These are phyloP conservation scores for Nasturtium officinale DNA, from an alignment of 345 rosid genomes.

Conservation along the genomic window DNA sequence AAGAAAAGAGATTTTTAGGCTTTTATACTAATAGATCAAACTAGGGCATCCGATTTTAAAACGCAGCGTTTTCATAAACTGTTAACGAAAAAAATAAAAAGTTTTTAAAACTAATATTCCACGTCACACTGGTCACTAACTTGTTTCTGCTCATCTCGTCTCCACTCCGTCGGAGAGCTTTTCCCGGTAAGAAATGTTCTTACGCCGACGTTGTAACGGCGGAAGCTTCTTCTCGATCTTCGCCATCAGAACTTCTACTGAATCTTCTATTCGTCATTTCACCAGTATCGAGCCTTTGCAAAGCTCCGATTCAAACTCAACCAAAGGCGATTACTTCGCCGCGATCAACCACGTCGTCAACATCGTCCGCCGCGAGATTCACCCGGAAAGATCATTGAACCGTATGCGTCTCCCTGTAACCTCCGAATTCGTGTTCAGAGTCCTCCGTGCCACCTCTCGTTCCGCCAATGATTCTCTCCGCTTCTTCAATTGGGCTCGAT, in stretches of 20 bases:
- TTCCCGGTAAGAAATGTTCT: constrained; percentile 32
- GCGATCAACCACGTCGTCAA: constrained; percentile 81
- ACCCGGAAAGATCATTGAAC: constrained; percentile 78
- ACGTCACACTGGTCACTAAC: constrained; percentile 19
- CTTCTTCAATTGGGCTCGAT: constrained; percentile 87
- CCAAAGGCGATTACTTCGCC: constrained; percentile 75
- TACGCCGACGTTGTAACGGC: constrained; percentile 27
- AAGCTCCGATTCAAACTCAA: constrained; percentile 31
- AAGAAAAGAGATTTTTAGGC: neutral
- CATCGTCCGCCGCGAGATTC: constrained; percentile 74
- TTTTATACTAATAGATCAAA: constrained; percentile 6
- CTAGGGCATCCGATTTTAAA: constrained; percentile 36
- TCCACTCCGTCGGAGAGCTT: neutral
- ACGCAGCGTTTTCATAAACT: constrained; percentile 8
- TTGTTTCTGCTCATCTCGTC: neutral
- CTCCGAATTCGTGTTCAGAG: constrained; percentile 80
- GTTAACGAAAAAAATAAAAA: neutral
- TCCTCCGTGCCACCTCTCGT: constrained; percentile 74
- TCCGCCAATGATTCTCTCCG: constrained; percentile 72
- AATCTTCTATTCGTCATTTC: constrained; percentile 12
- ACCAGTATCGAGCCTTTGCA: constrained; percentile 25
- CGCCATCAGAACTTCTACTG: neutral
- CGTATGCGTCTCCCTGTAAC: constrained; percentile 54
- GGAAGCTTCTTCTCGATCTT: constrained; percentile 9
- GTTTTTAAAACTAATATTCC: neutral